Conservation (phyloP, 148 eudicot genomes). For the Cornus kousa region DNA sequence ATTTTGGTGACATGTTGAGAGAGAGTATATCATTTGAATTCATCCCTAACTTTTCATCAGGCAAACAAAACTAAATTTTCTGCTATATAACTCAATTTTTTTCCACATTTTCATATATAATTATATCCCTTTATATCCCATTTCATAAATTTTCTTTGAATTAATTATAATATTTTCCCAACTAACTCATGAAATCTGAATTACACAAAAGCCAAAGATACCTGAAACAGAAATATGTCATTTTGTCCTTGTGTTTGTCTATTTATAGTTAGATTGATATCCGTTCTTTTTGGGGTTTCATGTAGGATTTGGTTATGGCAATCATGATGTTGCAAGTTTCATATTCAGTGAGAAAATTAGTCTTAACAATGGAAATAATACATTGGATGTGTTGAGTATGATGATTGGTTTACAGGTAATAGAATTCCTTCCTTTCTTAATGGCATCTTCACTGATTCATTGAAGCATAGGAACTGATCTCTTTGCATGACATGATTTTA, state of each 20-base stretch:
- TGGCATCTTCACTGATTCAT: neutral
- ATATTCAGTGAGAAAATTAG: constrained; percentile 26
- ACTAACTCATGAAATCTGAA: constrained; percentile 1
- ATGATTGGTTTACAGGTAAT: constrained; percentile 50
- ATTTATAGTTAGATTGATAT: neutral
- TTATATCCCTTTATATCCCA: neutral
- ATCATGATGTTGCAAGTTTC: constrained; percentile 49
- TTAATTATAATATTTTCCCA: neutral
- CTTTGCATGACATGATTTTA: neutral
- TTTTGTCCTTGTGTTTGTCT: neutral
- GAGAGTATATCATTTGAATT: too few species aligned
- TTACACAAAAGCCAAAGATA: neutral
- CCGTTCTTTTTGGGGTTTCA: constrained; percentile 8
- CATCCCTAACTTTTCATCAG: neutral
- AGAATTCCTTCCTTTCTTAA: neutral
- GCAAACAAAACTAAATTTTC: neutral
- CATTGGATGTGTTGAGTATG: constrained; percentile 50
- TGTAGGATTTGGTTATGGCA: constrained; percentile 47
- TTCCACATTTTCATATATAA: neutral
- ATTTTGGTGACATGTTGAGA: too few species aligned
- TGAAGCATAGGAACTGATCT: neutral
- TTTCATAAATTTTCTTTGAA: neutral
- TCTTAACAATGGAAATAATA: constrained; percentile 37
- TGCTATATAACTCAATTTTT: neutral
- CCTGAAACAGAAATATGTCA: neutral